phyloP scores from a whole-genome alignment of 1,139 yeast genomes.

The Blastobotrys proliferans region DNA sequence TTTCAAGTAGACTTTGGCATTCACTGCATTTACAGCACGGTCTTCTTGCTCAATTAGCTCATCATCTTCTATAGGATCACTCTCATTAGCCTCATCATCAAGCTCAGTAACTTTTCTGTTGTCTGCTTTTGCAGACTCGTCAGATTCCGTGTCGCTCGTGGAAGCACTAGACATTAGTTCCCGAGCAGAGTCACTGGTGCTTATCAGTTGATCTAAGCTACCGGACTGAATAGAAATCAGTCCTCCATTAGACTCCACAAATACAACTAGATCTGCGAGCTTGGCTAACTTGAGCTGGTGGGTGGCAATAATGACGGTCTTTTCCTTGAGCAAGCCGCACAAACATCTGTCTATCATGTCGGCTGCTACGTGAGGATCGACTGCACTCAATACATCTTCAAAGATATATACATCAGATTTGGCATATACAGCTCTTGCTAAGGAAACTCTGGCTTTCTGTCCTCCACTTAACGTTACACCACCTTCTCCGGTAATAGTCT shows the following conservation, averaged over 20 bases:
- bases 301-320: constrained; percentile 76
- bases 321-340: constrained; percentile 49
- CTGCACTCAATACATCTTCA: constrained; percentile 88
- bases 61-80: constrained; percentile 20
- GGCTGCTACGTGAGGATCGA: constrained; percentile 88
- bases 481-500: constrained; percentile 85
- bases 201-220: constrained; percentile 43
- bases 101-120: constrained; percentile 36
- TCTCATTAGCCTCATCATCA: constrained; percentile 20
- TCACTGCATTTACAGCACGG: constrained; percentile 47
- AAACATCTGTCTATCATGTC: constrained; percentile 72
- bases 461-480: constrained; percentile 93
- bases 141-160: not conserved
- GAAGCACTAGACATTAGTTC: constrained; percentile 40
- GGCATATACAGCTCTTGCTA: constrained; percentile 82
- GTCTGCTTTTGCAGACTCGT: constrained; percentile 22
- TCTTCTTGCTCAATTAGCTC: constrained; percentile 44
- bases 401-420: constrained; percentile 60
- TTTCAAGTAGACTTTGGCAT: constrained; percentile 42
- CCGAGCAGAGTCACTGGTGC: constrained; percentile 45
- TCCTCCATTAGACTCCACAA: constrained; percentile 43
- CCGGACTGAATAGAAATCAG: not conserved
- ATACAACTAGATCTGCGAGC: constrained; percentile 64
- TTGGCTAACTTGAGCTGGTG: constrained; percentile 72
- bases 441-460: constrained; percentile 79